Conservation (phyloP, 768 basidiomycete genomes). For the Boletellus emodensis region DNA sequence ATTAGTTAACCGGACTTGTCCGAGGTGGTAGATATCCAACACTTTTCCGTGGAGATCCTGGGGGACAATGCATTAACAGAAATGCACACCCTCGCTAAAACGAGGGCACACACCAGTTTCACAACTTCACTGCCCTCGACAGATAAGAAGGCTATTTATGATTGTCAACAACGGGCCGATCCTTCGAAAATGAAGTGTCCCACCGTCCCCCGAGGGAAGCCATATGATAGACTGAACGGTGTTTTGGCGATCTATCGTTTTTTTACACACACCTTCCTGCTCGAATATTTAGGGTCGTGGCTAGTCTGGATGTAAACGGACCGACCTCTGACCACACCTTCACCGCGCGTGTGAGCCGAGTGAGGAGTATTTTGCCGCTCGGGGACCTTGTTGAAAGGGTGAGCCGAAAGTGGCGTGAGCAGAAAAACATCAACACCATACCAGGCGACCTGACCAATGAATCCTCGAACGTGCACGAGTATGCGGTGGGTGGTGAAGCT, state of each 20-base stretch:
- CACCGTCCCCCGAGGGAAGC: conserved; percentile 48
- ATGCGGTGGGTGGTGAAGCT: conserved; percentile 42
- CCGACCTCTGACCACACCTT: conserved; percentile 52
- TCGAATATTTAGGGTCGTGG: conserved; percentile 4
- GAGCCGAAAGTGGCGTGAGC: neutral
- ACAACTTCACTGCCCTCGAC: conserved; percentile 46
- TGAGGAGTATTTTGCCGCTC: conserved; percentile 41
- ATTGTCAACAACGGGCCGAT: conserved; percentile 12
- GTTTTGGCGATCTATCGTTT: conserved; percentile 46
- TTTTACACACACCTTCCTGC: conserved; percentile 48
- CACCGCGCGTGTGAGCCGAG: conserved; percentile 45
- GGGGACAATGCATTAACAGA: conserved; percentile 15
- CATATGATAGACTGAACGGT: conserved; percentile 50
- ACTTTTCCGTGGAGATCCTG: conserved; percentile 48
- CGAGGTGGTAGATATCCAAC: conserved; percentile 40
- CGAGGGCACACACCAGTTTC: conserved; percentile 37
- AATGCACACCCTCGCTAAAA: conserved; percentile 4
- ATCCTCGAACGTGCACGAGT: conserved; percentile 49
- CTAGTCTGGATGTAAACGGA: conserved; percentile 1
- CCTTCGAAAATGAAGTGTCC: conserved; percentile 3
- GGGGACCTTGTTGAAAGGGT: conserved; percentile 40
- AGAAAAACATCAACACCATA: conserved; percentile 14
- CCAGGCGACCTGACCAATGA: conserved; percentile 55
- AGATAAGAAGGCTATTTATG: conserved; percentile 44
- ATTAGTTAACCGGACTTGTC: conserved; percentile 45